These are phyloP conservation scores for Penicillium sp. DNA, from an alignment of 2,329 filamentous ascomycete genomes.

Conservation along the genomic window DNA sequence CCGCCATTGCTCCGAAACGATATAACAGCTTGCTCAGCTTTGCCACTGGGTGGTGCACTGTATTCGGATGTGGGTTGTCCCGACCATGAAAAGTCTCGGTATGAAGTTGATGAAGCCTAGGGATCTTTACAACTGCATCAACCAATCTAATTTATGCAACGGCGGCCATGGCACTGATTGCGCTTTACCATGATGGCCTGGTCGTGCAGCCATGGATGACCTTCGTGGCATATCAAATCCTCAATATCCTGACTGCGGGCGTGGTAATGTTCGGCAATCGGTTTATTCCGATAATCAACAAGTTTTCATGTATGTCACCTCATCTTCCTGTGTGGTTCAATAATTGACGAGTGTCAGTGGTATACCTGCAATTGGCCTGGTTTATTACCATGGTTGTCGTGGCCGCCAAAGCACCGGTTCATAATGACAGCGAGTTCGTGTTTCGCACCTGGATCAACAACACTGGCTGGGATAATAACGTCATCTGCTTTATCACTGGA, in stretches of 20 bases:
- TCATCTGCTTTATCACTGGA: conserved; percentile 51
- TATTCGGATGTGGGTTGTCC: conserved; percentile 34
- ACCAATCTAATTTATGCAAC: conserved; percentile 46
- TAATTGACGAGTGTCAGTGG: conserved; percentile 20
- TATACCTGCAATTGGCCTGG: conserved; percentile 49
- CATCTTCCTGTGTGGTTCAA: neutral
- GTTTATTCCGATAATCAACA: conserved; percentile 44
- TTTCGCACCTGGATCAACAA: conserved; percentile 54
- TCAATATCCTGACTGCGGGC: conserved; percentile 43
- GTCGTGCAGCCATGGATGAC: conserved; percentile 49
- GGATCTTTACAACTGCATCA: conserved; percentile 47
- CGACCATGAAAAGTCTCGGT: too few relatives aligned
- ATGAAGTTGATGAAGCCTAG: conserved; percentile 18
- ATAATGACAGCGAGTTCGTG: conserved; percentile 49
- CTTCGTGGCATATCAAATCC: conserved; percentile 40
- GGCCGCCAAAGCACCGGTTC: conserved; percentile 44
- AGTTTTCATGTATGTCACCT: conserved; percentile 37
- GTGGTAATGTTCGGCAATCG: conserved; percentile 51
- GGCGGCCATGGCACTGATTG: conserved; percentile 42
- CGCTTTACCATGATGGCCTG: conserved; percentile 40
- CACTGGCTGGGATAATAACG: conserved; percentile 52
- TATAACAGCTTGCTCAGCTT: conserved; percentile 44
- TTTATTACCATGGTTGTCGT: conserved; percentile 50
- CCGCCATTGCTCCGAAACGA: conserved; percentile 43
- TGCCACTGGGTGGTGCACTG: conserved; percentile 45